phyloP scores from a whole-genome alignment of 2,329 filamentous ascomycete genomes.

The Canariomyces notabilis region DNA sequence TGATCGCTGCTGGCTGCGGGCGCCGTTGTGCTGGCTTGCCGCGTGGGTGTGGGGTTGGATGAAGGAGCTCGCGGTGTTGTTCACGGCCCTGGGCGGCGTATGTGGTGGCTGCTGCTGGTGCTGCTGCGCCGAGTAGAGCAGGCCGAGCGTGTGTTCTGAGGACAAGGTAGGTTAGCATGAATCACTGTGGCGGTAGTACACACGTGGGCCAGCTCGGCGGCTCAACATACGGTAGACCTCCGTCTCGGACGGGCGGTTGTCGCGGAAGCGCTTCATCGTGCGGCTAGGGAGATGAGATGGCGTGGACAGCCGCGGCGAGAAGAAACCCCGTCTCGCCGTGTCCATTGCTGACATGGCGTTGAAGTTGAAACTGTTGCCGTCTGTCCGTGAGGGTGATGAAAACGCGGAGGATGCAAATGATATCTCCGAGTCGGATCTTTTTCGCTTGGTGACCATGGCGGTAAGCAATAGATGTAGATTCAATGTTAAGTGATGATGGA shows the following conservation, averaged over 20 bases:
- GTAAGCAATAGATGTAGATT: neutral
- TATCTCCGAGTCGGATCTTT: constrained; percentile 56
- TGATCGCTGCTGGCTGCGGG: constrained; percentile 39
- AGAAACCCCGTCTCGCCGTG: constrained; percentile 29
- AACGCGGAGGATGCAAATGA: constrained; percentile 41
- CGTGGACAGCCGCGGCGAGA: constrained; percentile 30
- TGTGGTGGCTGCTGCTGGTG: constrained; percentile 25
- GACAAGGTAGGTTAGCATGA: constrained; percentile 18
- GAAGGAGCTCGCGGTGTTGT: constrained; percentile 15
- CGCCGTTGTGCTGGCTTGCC: constrained; percentile 4
- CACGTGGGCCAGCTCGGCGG: neutral
- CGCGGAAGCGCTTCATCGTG: constrained; percentile 57
- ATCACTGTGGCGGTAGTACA: neutral
- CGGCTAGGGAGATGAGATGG: constrained; percentile 49
- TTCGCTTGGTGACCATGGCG: constrained; percentile 56
- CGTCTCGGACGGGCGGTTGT: constrained; percentile 52
- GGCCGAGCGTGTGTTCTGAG: constrained; percentile 51
- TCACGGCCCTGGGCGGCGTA: constrained; percentile 16
- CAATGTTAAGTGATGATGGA: neutral
- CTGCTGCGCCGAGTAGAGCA: constrained; percentile 54
- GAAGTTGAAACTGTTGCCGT: constrained; percentile 27
- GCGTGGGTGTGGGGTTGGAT: constrained; percentile 17
- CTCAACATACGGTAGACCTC: constrained; percentile 49
- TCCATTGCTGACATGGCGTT: constrained; percentile 31
- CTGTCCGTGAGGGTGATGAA: constrained; percentile 34